These are phyloP conservation scores for Ustilago xerochloae DNA, from an alignment of 1,284 basidiomycete genomes.

Conservation along the genomic window DNA sequence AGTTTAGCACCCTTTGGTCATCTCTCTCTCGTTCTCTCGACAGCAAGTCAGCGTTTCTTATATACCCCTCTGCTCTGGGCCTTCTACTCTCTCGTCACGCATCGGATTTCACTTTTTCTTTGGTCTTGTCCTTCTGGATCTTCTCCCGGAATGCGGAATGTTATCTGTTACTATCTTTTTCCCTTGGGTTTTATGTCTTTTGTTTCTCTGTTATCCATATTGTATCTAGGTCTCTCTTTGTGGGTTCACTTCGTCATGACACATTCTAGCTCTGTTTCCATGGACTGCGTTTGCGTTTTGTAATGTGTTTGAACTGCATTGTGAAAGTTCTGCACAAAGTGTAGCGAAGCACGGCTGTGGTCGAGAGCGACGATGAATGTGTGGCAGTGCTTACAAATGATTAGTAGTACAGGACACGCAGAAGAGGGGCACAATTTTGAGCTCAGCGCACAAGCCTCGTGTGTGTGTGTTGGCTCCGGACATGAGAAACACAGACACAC, in stretches of 20 bases:
- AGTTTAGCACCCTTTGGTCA: neutral
- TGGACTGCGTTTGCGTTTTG: neutral
- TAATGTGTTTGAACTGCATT: neutral
- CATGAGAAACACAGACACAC: neutral
- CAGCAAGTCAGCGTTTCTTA: no score
- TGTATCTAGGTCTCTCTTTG: conserved; percentile 3
- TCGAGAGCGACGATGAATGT: neutral
- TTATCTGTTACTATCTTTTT: no score
- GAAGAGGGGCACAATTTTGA: conserved; percentile 10
- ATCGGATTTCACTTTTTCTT: neutral
- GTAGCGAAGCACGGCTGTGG: no score
- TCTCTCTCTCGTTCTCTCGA: conserved; percentile 1
- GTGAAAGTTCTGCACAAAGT: no score
- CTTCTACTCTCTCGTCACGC: neutral
- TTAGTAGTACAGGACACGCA: neutral
- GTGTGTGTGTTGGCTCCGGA: neutral
- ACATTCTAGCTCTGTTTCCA: neutral
- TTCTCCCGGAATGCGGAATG: no score
- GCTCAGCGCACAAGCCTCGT: conserved; percentile 14
- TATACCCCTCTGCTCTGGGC: conserved; percentile 2
- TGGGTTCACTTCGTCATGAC: conserved; percentile 5
- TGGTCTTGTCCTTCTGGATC: neutral
- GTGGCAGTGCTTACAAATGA: conserved; percentile 8
- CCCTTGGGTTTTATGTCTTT: neutral
- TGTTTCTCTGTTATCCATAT: neutral